A percentile compares a stretch with the other conserved stretches of the same genome.
These are phyloP conservation scores for Lolium multiflorum DNA, from an alignment of 176 grass and related monocot species.

Conservation along the genomic window DNA sequence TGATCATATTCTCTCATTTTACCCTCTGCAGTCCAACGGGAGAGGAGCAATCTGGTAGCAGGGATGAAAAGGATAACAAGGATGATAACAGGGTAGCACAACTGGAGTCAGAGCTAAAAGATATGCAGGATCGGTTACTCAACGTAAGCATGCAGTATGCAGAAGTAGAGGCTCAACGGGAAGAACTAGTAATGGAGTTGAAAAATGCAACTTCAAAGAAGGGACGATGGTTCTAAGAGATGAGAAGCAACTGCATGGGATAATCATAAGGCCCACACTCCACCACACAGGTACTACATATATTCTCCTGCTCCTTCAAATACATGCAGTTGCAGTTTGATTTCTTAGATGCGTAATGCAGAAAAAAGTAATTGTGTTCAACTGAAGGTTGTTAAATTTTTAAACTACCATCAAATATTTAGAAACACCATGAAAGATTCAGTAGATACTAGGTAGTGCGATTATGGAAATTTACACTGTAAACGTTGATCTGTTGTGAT, in stretches of 20 bases:
- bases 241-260: conserved; percentile 37
- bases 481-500: conserved; percentile 15
- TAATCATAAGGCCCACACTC: conserved; percentile 38
- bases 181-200: conserved; percentile 83
- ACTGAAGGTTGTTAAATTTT: background rate
- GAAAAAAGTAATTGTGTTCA: conserved; percentile 1
- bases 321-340: conserved; percentile 11
- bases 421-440: background rate
- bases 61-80: conserved; percentile 35
- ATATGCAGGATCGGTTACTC: conserved; percentile 76
- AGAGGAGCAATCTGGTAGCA: conserved; percentile 38
- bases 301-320: conserved; percentile 35
- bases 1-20: conserved; percentile 45
- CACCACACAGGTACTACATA: conserved; percentile 44
- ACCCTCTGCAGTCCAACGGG: conserved; percentile 39
- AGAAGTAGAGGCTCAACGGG: conserved; percentile 81
- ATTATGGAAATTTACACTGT: background rate
- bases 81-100: conserved; percentile 58
- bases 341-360: background rate
- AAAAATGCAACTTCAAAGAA: conserved; percentile 62
- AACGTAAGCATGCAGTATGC: conserved; percentile 85
- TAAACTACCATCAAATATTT: conserved; percentile 13
- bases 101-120: conserved; percentile 84
- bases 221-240: conserved; percentile 78
- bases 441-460: conserved; percentile 8